Evolutionary conservation across 2,329 filamentous ascomycete species (phyloP).

Genomic region (Colletotrichum lupini): DNA sequence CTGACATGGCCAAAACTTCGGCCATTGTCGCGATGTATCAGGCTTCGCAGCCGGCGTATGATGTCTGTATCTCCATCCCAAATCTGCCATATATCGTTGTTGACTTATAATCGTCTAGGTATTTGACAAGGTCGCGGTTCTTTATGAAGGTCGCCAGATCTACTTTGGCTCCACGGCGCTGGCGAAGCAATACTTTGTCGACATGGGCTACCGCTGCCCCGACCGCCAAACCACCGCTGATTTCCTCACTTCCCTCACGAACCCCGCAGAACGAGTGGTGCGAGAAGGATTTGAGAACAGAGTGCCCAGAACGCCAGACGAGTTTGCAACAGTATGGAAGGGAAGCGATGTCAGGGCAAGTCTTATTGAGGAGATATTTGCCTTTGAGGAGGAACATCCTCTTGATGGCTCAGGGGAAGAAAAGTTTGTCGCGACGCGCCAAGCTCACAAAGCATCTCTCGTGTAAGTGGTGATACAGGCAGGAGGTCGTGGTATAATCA

Average conservation of each 20-base stretch:
- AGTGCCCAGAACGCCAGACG: slow-evolving; percentile 66
- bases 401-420: slow-evolving; percentile 12
- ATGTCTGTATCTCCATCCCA: slow-evolving; percentile 42
- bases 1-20: slow-evolving; percentile 38
- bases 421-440: slow-evolving; percentile 15
- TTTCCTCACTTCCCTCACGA: slow-evolving; percentile 73
- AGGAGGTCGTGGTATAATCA: no score
- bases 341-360: slow-evolving; percentile 16
- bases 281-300: slow-evolving; percentile 61
- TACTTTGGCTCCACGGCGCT: slow-evolving; percentile 70
- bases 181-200: slow-evolving; percentile 73
- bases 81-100: slow-evolving; percentile 64
- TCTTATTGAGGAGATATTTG: slow-evolving; percentile 8
- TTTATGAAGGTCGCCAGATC: slow-evolving; percentile 75
- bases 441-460: slow-evolving; percentile 61
- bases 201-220: slow-evolving; percentile 71
- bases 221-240: slow-evolving; percentile 74
- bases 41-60: slow-evolving; percentile 67
- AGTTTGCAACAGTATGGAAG: slow-evolving; percentile 49
- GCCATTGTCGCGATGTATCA: slow-evolving; percentile 63
- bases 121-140: slow-evolving; percentile 75
- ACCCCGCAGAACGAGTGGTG: slow-evolving; percentile 39
- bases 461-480: slow-evolving; percentile 43
- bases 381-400: slow-evolving; percentile 24
- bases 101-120: slow-evolving; percentile 57